Evolutionary conservation across 306 rosid genomes (phyloP).

Genomic region (Gynostemma pentaphyllum): DNA sequence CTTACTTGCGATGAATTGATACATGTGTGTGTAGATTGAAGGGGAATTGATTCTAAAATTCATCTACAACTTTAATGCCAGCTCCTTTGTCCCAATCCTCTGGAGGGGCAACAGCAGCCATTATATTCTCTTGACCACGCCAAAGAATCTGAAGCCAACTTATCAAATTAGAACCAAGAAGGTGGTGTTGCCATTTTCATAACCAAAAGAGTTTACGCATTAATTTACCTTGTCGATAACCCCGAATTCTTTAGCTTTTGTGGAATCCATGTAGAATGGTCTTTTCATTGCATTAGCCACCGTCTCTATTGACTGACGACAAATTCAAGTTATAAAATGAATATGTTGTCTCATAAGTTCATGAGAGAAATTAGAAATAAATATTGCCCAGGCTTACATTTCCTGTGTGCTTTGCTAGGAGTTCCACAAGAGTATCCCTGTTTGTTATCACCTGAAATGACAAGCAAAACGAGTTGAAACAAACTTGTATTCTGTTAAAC

Average conservation of each 20-base stretch:
- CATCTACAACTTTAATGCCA: slow-evolving; percentile 64
- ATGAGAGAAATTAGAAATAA: background rate
- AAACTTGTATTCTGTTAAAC: background rate
- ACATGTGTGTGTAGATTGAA: background rate
- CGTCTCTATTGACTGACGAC: slow-evolving; percentile 45
- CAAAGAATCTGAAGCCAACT: slow-evolving; percentile 57
- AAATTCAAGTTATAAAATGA: slow-evolving; percentile 15
- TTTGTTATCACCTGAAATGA: slow-evolving; percentile 43
- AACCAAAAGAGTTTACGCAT: background rate
- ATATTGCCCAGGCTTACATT: slow-evolving; percentile 46
- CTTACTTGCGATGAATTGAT: slow-evolving; percentile 30
- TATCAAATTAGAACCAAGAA: background rate
- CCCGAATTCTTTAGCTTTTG: slow-evolving; percentile 65
- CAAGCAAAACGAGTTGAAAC: background rate
- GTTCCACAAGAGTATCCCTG: slow-evolving; percentile 61
- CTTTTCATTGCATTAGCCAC: slow-evolving; percentile 53
- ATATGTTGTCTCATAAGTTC: slow-evolving; percentile 3
- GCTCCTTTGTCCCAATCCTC: slow-evolving; percentile 70
- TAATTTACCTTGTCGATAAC: slow-evolving; percentile 77
- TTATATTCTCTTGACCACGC: slow-evolving; percentile 76
- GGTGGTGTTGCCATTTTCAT: background rate
- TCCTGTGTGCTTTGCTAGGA: slow-evolving; percentile 79
- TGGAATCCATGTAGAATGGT: slow-evolving; percentile 70
- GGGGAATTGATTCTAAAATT: slow-evolving; percentile 31
- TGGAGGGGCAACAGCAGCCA: slow-evolving; percentile 40